A percentile compares a stretch with the other conserved stretches of the same genome.
Evolutionary conservation across 768 basidiomycete genomes (phyloP).

Genomic region (Rhodotorula paludigena): DNA sequence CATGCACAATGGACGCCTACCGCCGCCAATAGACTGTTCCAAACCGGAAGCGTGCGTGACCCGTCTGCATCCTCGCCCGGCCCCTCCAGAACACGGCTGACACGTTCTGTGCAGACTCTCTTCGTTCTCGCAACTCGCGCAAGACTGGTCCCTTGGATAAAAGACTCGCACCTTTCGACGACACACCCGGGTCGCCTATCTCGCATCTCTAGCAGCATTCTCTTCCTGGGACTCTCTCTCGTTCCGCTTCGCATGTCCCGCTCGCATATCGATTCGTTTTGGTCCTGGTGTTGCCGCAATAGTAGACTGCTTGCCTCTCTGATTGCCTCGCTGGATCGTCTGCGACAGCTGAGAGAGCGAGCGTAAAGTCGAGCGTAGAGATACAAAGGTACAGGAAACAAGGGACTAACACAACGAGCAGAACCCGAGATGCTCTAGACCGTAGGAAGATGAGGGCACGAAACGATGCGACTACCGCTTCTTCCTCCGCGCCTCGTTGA

Average conservation of each 20-base stretch:
- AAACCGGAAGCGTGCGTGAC: conserved; percentile 9
- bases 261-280: too few species aligned
- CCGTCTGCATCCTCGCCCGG: neutral
- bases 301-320: too few species aligned
- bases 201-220: too few species aligned
- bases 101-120: neutral
- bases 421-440: neutral
- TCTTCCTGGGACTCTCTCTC: too few species aligned
- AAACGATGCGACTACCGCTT: conserved; percentile 20
- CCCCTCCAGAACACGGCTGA: neutral
- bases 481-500: conserved; percentile 67
- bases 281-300: too few species aligned
- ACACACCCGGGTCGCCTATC: too few species aligned
- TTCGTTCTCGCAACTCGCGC: conserved; percentile 9
- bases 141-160: conserved; percentile 15
- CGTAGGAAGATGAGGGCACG: neutral
- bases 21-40: conserved; percentile 16
- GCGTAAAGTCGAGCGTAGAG: too few species aligned
- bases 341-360: too few species aligned
- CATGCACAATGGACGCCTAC: conserved; percentile 17
- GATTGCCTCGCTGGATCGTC: too few species aligned
- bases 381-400: too few species aligned
- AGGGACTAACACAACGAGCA: neutral
- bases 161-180: too few species aligned
- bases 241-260: too few species aligned